Base-by-base conservation (phyloP, 768 basidiomycete genomes). In the Strobilomyces confusus region DNA sequence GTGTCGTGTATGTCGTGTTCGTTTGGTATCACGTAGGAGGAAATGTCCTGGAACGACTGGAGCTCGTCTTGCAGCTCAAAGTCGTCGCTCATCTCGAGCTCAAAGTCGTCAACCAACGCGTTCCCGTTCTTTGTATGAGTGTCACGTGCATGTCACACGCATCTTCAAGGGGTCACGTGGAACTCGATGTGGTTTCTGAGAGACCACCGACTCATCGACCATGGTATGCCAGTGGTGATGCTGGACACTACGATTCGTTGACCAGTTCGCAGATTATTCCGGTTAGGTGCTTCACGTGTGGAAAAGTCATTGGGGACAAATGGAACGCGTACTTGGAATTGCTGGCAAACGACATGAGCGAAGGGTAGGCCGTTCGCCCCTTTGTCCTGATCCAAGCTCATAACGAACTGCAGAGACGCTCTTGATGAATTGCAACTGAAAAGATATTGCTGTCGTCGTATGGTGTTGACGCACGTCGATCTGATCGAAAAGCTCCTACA, bases 391-490 rank as follows among this genome's bases (percentile, higher is more conserved):
- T 12, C 32, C 34, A 45, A 22, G 4, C 56, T 52, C 23, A 45
- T 45, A 25, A 43, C 26, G 9, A 12, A 34, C 20, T 20, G 1
- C 58, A 95, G 94, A 61, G 92, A 95, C 50, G 92, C 93, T 5
- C 79, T 97, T 41, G 92, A 95, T 56, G 84, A 89, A 61, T 75
- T 95, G 2, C 89, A 94, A 59, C 73, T 98, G 42, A 95, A 92
- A 71, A 76, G 95, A 51, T 98, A 98, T 66, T 98, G 95, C 72
- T 98, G 95, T 72, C 80, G 95, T 43, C 82, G 95, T 44, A 98
- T 98, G 95, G 91, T 98, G 6, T 75, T 98, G 49, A 98, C 95
- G 0, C 95, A 98, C 69, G 95, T 98, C 51, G 95, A 98, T 72
- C 78, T 98, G 58, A 98, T 98, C 61, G 95, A 98, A 73, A 98